A percentile compares a stretch with the other conserved stretches of the same genome.
Conservation (phyloP, 768 basidiomycete genomes). For the Termitomyces bulborhizus region DNA sequence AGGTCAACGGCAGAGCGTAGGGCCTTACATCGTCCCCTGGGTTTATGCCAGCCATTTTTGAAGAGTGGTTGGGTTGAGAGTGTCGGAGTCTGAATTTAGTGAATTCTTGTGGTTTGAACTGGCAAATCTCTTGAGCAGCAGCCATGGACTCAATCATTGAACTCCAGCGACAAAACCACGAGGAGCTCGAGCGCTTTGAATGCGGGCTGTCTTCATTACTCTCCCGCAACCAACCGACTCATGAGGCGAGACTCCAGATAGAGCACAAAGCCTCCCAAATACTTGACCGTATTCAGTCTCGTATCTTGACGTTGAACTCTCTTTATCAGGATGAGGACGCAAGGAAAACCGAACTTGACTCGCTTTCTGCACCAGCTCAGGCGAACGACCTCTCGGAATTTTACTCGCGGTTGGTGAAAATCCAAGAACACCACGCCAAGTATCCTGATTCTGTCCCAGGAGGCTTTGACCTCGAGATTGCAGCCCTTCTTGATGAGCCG, state of each 20-base stretch:
- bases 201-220: slow-evolving; percentile 80
- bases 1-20: slow-evolving; percentile 1
- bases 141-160: slow-evolving; percentile 92
- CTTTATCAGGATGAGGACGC: slow-evolving; percentile 75
- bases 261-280: slow-evolving; percentile 90
- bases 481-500: slow-evolving; percentile 72
- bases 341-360: slow-evolving; percentile 60
- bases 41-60: slow-evolving; percentile 75
- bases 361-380: slow-evolving; percentile 51
- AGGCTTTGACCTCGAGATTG: slow-evolving; percentile 80
- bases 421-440: slow-evolving; percentile 94
- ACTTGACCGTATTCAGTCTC: slow-evolving; percentile 75
- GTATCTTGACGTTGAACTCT: slow-evolving; percentile 57
- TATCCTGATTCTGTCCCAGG: slow-evolving; percentile 87
- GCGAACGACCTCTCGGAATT: slow-evolving; percentile 86
- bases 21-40: slow-evolving; percentile 74
- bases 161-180: slow-evolving; percentile 91
- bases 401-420: slow-evolving; percentile 91
- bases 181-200: slow-evolving; percentile 92
- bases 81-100: slow-evolving; percentile 54
- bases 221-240: slow-evolving; percentile 55
- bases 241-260: slow-evolving; percentile 61
- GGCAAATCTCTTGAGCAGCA: slow-evolving; percentile 11
- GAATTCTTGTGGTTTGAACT: slow-evolving; percentile 9
- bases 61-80: slow-evolving; percentile 32